Evolutionary conservation across 306 rosid genomes (phyloP).

Genomic region (Castanospermum australe): DNA sequence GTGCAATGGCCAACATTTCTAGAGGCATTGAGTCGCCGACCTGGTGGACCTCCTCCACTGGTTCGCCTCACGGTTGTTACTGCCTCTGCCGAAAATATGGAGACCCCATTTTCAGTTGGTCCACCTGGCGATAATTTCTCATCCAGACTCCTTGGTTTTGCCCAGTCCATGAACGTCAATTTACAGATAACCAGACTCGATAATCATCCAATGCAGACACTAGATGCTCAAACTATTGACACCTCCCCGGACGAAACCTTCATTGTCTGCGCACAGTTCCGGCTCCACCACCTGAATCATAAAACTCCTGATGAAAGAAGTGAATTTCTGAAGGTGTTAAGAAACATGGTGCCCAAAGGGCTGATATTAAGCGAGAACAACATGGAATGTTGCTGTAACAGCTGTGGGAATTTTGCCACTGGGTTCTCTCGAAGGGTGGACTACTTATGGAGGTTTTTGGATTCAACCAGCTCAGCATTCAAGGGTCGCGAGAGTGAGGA

Average conservation of each 20-base stretch:
- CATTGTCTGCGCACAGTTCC: constrained; percentile 70
- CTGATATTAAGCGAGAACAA: constrained; percentile 79
- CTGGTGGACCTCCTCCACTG: constrained; percentile 65
- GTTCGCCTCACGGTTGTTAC: constrained; percentile 56
- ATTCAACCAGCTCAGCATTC: constrained; percentile 78
- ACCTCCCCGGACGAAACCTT: constrained; percentile 37
- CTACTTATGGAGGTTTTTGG: constrained; percentile 77
- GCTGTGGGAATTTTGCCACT: constrained; percentile 61
- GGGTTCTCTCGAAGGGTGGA: constrained; percentile 68
- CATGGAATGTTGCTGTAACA: constrained; percentile 69
- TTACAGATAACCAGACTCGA: constrained; percentile 52
- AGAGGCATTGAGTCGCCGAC: constrained; percentile 55
- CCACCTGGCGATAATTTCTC: constrained; percentile 57
- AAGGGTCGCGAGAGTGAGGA: constrained; percentile 78
- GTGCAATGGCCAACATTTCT: constrained; percentile 69
- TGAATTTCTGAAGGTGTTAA: constrained; percentile 50
- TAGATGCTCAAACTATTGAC: constrained; percentile 40
- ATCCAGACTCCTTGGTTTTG: constrained; percentile 50
- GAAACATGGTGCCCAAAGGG: constrained; percentile 66
- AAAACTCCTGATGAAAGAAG: constrained; percentile 51
- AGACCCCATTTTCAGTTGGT: constrained; percentile 46
- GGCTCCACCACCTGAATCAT: constrained; percentile 55
- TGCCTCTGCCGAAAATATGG: constrained; percentile 24
- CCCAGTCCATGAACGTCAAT: constrained; percentile 50
- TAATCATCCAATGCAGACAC: constrained; percentile 34